Evolutionary conservation across 306 rosid species (phyloP), one percentile per base, ranked within the genome.

Genomic region (Malus sylvestris): DNA sequence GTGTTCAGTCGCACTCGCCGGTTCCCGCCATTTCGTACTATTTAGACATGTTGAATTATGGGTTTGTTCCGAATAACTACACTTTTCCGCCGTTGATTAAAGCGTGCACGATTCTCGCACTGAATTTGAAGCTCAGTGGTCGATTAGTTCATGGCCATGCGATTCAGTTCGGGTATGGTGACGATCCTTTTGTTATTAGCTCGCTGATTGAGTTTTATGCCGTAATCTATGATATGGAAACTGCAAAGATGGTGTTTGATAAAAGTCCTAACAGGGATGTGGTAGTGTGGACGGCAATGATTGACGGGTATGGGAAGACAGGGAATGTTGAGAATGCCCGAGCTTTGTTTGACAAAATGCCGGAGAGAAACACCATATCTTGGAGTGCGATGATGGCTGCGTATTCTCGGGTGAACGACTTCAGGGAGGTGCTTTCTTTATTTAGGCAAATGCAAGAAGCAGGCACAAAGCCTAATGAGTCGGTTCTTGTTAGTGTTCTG

Each of bases 71-170:
- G n/a, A 93, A 93, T 55, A 88, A 93, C 76, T 91, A 76, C 49
- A 93, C 97, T 0, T 93, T 93, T 67, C 97, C 97, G 3, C 89
- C 93, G 14, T 75, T 93, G 80, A 83, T 91, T 45, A 93, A 93
- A 59, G 91, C 97, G 8, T 91, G 90, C 75, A 46, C 83, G 59
- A 29, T 78, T 16, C 78, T 87, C 1, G 57, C n/a, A 23, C 64
- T 57, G 30, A 59, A 77, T 76, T 85, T 80, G 0, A 71, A 27
- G 25, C 7, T 63, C 1, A 10, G 57, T 10, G 96, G 93, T 27
- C 80, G 86, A 73, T 80, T 83, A 64, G 93, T 90, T 71, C 98
- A 88, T 65, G 90, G 76, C 67, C 97, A 91, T 66, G 88, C 85
- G 12, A 80, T 86, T 68, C 78, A 52, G 67, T 89, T 88, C 16